Conservation (phyloP, 192 early-diverging fungal species). For the Coemansia pectinata region DNA sequence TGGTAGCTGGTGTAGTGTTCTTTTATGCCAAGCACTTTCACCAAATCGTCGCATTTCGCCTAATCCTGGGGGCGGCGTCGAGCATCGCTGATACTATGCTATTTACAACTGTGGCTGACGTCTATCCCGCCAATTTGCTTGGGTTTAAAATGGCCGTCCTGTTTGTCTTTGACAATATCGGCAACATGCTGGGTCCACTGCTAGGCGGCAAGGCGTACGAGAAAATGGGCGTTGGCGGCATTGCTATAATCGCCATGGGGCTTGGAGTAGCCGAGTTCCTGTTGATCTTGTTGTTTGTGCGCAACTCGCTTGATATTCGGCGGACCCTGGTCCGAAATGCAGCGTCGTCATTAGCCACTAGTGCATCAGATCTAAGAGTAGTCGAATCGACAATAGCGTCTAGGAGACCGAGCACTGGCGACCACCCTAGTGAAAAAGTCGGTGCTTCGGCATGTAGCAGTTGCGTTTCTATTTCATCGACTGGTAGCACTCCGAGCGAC, state of each 20-base stretch:
- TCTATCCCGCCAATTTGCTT: constrained; percentile 47
- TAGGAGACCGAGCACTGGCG: not conserved
- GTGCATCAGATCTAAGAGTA: not conserved
- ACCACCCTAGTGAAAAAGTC: not conserved
- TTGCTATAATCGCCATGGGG: constrained; percentile 39
- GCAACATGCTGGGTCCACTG: constrained; percentile 50
- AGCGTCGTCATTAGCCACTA: not conserved
- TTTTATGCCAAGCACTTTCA: constrained; percentile 37
- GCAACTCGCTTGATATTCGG: constrained; percentile 49
- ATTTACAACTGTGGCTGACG: constrained; percentile 51
- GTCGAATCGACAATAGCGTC: constrained; percentile 9
- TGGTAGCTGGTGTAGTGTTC: constrained; percentile 34
- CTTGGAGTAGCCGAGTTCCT: constrained; percentile 31
- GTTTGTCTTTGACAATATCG: constrained; percentile 52
- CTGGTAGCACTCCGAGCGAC: not conserved
- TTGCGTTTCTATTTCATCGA: not conserved
- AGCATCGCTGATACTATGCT: constrained; percentile 52
- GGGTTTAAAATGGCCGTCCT: constrained; percentile 47
- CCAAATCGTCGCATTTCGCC: constrained; percentile 39
- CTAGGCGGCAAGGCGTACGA: constrained; percentile 48
- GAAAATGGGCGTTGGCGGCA: constrained; percentile 45
- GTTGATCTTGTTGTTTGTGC: constrained; percentile 38
- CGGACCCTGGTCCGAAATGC: not conserved
- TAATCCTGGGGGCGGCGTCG: constrained; percentile 41
- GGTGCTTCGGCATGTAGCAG: not conserved